These are phyloP conservation scores for Saccharomycopsis malanga DNA, from an alignment of 805 yeast species.

Conservation along the genomic window DNA sequence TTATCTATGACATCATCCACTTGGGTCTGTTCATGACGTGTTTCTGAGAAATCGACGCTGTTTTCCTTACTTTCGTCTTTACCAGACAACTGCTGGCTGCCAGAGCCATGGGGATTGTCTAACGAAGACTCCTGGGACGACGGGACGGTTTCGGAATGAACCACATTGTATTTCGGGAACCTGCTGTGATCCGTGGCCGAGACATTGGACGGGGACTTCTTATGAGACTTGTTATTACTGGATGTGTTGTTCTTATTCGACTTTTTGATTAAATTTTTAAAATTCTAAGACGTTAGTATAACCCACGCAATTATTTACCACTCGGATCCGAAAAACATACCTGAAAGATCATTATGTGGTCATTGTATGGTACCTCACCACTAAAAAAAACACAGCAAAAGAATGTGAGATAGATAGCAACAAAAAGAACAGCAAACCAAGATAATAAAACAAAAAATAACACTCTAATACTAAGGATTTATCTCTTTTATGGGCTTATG, in stretches of 20 bases:
- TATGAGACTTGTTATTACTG: background rate
- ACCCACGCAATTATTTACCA: too few relatives aligned
- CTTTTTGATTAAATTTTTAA: conserved; percentile 12
- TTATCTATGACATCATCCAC: background rate
- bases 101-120: background rate
- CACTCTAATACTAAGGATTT: too few relatives aligned
- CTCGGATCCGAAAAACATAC: background rate
- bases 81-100: background rate
- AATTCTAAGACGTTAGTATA: conserved; percentile 7
- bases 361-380: background rate
- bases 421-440: background rate
- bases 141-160: background rate
- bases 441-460: too few relatives aligned
- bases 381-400: background rate
- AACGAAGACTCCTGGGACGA: background rate
- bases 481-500: too few relatives aligned
- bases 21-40: background rate
- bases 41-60: background rate
- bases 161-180: background rate
- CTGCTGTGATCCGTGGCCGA: background rate
- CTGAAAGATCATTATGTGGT: background rate
- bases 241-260: conserved; percentile 1
- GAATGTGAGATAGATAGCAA: background rate
- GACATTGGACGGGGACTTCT: background rate
- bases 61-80: background rate